Base-by-base conservation (phyloP, 75 land plant species). In the Cupressus sempervirens region DNA sequence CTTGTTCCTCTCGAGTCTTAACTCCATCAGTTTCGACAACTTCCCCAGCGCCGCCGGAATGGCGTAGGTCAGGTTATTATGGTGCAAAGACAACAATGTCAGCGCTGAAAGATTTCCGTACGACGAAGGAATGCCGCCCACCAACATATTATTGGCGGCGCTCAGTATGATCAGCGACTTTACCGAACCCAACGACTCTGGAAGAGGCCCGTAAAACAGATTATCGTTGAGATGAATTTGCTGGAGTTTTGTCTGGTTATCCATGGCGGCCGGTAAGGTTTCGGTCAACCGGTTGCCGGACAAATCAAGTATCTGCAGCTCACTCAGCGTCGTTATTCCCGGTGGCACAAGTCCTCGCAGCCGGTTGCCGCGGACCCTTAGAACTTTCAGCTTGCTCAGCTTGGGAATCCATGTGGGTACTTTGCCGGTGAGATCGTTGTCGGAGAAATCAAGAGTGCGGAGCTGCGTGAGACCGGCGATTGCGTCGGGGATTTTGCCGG, bases 291-390 rank as follows among this genome's bases (percentile, higher is more conserved):
- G 73, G 79, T 94, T 94, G 50, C 93, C 90, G 50, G 89, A 89
- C 65, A 94, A 81, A 18, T 92, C 91, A 30, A 94, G 84, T 62
- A 85, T 77, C 76, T 89, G 83, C 77, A 94, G 85, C 18, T 67
- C 83, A 0, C 84, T 83, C 75, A 94, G 80, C 68, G 87, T 90
- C 1, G 89, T 81, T 36, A 91, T 85, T 14, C 86, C 82, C 0
- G 35, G 30, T n/a, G 93, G 93, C 29, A 94, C 90, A 29, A 40
- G 13, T n/a, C 96, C 97, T 18, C 32, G 40, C 50, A 95, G 86
- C 81, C 85, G 85, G 86, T 90, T 95, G 0, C 93, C 95, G 13
- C 93, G 93, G 43, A 95, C 84, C 80, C 92, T 88, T 9, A 95
- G 89, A 40, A 87, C 80, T 46, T 86, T 85, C 35, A 95, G 93